Evolutionary conservation across 768 basidiomycete genomes (phyloP), one percentile per base, ranked within the genome.

Genomic region (Leccinum subtestaceum): DNA sequence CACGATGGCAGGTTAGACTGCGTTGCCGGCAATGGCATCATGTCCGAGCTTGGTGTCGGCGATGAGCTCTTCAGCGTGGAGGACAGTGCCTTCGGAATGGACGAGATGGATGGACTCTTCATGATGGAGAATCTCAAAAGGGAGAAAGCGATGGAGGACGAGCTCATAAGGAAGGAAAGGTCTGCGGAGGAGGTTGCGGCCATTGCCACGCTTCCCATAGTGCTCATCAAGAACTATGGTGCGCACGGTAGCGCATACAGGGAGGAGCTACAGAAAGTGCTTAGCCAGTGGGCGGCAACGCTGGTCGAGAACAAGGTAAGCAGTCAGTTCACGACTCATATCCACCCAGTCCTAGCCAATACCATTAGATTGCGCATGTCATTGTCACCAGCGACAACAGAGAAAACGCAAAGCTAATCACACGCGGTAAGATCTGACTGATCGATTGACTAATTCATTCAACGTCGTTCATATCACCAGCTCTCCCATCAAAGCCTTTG

Each of bases 331-430:
- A 25, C 21, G 6, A 54, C 10, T 9, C 13, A 15, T 40, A 32
- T 51, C 6, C 17, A 13, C 2, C 13, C 27, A 32, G 56, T 23
- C 47, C 53, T 58, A 43, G n/a, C 46, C 27, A 46, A 55, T 3
- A 7, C 8, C 21, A 45, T 23, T 60, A 94, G 91, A 78, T 93
- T 57, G 96, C 96, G 0, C 95, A 98, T 72, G 93, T 97, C 49
- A 78, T 99, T 51, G 85, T 98, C 34, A 76, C 95, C 47, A 92
- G 92, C 65, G 93, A 98, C 69, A 94, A 93, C 64, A 84, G 90
- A 27, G 93, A 94, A 65, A 89, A 95, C 58, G 79, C 85, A 1
- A 97, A 93, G 69, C 78, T 83, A n/a, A 76, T 98, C 7, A 85
- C 92, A 0, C 89, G 88, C 79, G 88, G 93, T 89, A 65, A 17